A percentile compares a stretch with the other conserved stretches of the same genome.
Evolutionary conservation across 2,329 filamentous ascomycete genomes (phyloP).

Genomic region (Purpureocillium lavendulum): DNA sequence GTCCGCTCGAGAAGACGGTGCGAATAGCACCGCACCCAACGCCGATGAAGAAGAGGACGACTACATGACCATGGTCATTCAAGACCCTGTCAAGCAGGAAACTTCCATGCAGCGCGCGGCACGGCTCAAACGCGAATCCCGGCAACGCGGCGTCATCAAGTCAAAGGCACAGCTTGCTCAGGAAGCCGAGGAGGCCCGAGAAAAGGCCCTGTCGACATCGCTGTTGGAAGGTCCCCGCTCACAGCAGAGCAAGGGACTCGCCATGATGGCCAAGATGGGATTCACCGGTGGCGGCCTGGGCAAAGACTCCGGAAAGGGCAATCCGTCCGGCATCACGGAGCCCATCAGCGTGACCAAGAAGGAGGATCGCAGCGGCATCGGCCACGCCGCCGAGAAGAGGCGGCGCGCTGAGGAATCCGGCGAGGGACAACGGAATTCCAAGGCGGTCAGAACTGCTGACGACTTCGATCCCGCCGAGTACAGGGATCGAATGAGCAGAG

Average conservation of each 20-base stretch:
- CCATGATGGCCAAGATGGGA: slow-evolving; percentile 96
- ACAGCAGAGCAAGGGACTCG: slow-evolving; percentile 73
- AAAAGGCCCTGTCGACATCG: slow-evolving; percentile 68
- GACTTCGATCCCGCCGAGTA: slow-evolving; percentile 58
- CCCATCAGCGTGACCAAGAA: slow-evolving; percentile 72
- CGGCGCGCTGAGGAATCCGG: slow-evolving; percentile 60
- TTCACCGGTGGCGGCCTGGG: slow-evolving; percentile 77
- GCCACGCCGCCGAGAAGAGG: slow-evolving; percentile 76
- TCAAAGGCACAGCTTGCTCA: slow-evolving; percentile 79
- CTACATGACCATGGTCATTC: slow-evolving; percentile 94
- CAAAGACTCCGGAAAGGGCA: slow-evolving; percentile 36
- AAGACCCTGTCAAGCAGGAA: slow-evolving; percentile 50
- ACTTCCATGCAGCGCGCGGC: slow-evolving; percentile 46
- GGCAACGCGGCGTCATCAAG: slow-evolving; percentile 58
- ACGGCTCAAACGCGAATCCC: slow-evolving; percentile 53
- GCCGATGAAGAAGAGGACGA: slow-evolving; percentile 72
- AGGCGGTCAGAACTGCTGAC: slow-evolving; percentile 41
- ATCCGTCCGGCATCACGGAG: slow-evolving; percentile 39
- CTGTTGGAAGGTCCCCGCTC: slow-evolving; percentile 50
- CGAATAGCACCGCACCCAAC: slow-evolving; percentile 5
- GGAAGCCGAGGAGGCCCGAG: slow-evolving; percentile 62
- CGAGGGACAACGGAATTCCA: slow-evolving; percentile 41
- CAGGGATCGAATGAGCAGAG: slow-evolving; percentile 60
- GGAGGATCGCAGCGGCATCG: slow-evolving; percentile 74
- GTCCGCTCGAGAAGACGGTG: slow-evolving; percentile 6